These are phyloP conservation scores for Neonectria hederae DNA, from an alignment of 2,329 filamentous ascomycete genomes.

Conservation along the genomic window DNA sequence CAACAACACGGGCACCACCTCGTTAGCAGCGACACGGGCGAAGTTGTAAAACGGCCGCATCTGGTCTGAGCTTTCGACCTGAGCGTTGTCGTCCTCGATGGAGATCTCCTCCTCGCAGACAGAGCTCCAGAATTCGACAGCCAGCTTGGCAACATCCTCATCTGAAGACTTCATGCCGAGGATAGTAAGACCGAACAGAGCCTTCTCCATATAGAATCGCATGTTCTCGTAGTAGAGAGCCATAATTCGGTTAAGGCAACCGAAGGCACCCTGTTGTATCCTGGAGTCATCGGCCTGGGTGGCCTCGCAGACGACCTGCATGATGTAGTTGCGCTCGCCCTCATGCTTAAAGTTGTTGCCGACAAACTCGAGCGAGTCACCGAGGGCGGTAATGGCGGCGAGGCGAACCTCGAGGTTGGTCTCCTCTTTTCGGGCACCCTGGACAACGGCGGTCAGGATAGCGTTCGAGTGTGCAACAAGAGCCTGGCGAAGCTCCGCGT, in stretches of 20 bases:
- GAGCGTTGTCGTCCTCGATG: conserved; percentile 94
- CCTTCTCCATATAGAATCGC: conserved; percentile 99
- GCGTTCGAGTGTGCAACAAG: conserved; percentile 92
- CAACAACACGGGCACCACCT: conserved; percentile 93
- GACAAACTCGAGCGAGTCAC: conserved; percentile 97
- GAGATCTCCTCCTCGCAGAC: conserved; percentile 98
- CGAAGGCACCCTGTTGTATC: conserved; percentile 96
- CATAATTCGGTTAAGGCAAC: conserved; percentile 99
- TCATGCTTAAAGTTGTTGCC: conserved; percentile 99
- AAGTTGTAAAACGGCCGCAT: conserved; percentile 96
- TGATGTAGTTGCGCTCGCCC: conserved; percentile 99
- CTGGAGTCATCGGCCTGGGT: conserved; percentile 91
- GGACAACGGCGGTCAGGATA: conserved; percentile 96
- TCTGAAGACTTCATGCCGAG: conserved; percentile 98
- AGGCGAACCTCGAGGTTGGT: conserved; percentile 88
- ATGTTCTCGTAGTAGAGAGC: conserved; percentile 99
- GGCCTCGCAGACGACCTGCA: conserved; percentile 99
- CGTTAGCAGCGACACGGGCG: conserved; percentile 87
- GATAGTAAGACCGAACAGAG: conserved; percentile 95
- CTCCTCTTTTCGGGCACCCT: conserved; percentile 97
- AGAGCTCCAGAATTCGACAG: conserved; percentile 99
- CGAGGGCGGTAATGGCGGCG: conserved; percentile 91
- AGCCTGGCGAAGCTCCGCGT: conserved; percentile 82
- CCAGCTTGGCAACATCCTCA: conserved; percentile 97
- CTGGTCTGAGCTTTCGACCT: conserved; percentile 80